Evolutionary conservation across 106 monocot species (phyloP).

Genomic region (Alisma plantagoaquatica): DNA sequence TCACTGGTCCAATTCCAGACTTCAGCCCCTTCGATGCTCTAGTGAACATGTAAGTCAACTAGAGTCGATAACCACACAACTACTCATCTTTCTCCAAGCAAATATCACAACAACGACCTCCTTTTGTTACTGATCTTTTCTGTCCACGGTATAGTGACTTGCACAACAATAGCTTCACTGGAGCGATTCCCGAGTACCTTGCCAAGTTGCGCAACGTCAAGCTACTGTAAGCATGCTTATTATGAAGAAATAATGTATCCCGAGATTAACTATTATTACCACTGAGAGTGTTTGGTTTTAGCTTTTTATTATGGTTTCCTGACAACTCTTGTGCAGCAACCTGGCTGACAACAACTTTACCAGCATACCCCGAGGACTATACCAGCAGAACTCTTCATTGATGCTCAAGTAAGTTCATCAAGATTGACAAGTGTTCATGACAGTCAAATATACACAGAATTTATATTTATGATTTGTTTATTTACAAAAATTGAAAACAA

Average conservation of each 20-base stretch:
- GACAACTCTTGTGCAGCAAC: neutral
- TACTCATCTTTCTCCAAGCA: too few species aligned
- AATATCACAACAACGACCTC: neutral
- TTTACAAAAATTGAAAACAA: too few species aligned
- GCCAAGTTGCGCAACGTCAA: neutral
- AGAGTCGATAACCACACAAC: too few species aligned
- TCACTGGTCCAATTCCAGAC: neutral
- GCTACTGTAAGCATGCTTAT: neutral
- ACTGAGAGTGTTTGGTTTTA: too few species aligned
- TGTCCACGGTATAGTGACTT: neutral
- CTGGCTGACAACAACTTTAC: slow-evolving; percentile 5
- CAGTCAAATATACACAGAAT: too few species aligned
- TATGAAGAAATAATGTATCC: neutral
- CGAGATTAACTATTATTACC: too few species aligned
- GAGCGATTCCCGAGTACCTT: neutral
- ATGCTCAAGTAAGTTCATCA: too few species aligned
- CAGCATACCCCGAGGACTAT: too few species aligned
- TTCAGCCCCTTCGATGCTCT: neutral
- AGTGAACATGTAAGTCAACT: neutral
- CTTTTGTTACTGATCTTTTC: neutral
- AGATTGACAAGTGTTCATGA: too few species aligned
- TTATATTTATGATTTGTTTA: too few species aligned
- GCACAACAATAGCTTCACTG: neutral
- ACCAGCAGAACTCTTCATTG: too few species aligned
- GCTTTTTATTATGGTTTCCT: too few species aligned